Evolutionary conservation across 2,329 filamentous ascomycete genomes (phyloP).

Genomic region (Blastomyces emzantsi): DNA sequence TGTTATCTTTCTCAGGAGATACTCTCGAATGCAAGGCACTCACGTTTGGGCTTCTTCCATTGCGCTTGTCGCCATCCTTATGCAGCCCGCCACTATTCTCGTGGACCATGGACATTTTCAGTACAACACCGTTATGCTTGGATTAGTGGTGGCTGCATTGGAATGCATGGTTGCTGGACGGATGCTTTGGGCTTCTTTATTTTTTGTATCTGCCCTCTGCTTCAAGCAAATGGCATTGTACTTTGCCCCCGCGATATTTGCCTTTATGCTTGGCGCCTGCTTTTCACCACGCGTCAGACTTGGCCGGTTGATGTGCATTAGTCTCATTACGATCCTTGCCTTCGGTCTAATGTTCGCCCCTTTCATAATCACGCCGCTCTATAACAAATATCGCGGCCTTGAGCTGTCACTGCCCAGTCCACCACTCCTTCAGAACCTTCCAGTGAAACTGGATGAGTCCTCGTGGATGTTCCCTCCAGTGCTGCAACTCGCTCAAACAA

Average conservation of each 20-base stretch:
- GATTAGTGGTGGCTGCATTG: slow-evolving; percentile 75
- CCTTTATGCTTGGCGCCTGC: slow-evolving; percentile 80
- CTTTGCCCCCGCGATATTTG: slow-evolving; percentile 87
- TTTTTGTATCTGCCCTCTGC: slow-evolving; percentile 86
- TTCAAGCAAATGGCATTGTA: slow-evolving; percentile 99
- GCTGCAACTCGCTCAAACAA: slow-evolving; percentile 70
- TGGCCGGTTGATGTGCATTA: slow-evolving; percentile 63
- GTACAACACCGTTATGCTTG: slow-evolving; percentile 98
- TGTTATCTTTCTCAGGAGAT: slow-evolving; percentile 76
- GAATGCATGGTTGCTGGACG: slow-evolving; percentile 81
- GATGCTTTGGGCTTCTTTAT: slow-evolving; percentile 79
- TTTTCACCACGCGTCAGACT: slow-evolving; percentile 63
- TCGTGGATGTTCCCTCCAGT: slow-evolving; percentile 65
- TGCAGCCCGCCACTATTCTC: slow-evolving; percentile 84
- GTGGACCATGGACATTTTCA: slow-evolving; percentile 96
- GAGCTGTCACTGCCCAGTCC: slow-evolving; percentile 54
- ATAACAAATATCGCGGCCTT: slow-evolving; percentile 58
- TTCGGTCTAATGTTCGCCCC: slow-evolving; percentile 71
- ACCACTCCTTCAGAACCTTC: slow-evolving; percentile 49
- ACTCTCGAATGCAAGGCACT: slow-evolving; percentile 65
- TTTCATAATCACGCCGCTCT: slow-evolving; percentile 60
- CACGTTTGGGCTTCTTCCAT: slow-evolving; percentile 75
- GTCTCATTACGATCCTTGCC: slow-evolving; percentile 59
- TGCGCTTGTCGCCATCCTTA: slow-evolving; percentile 77
- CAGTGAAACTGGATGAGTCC: slow-evolving; percentile 51